Conservation (phyloP, 2,329 filamentous ascomycete genomes). For the Dichotomopilus funicola region DNA sequence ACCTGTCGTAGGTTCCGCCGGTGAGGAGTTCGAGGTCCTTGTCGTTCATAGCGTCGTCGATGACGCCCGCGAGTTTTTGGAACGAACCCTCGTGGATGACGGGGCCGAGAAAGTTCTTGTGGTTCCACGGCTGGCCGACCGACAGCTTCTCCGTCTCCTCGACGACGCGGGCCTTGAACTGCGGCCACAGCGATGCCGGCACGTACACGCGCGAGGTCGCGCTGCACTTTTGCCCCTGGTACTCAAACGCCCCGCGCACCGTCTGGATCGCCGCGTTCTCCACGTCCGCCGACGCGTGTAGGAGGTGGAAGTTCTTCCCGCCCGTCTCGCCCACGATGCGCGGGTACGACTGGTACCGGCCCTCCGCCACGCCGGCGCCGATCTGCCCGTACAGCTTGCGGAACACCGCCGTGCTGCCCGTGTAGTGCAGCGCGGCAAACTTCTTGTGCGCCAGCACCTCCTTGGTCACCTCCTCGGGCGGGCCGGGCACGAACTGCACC, state of each 20-base stretch:
- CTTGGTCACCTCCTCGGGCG: conserved; percentile 77
- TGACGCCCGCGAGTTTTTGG: conserved; percentile 37
- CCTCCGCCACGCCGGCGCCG: conserved; percentile 70
- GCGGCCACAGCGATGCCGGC: conserved; percentile 38
- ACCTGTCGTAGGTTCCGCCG: conserved; percentile 39
- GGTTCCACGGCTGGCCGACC: conserved; percentile 29
- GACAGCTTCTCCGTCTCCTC: conserved; percentile 31
- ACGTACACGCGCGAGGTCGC: conserved; percentile 50
- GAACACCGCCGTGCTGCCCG: conserved; percentile 88
- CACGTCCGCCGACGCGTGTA: conserved; percentile 42
- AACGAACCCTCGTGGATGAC: conserved; percentile 45
- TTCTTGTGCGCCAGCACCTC: conserved; percentile 68
- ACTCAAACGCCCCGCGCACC: conserved; percentile 44
- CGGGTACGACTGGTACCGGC: conserved; percentile 71
- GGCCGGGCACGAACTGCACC: conserved; percentile 88
- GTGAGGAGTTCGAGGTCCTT: conserved; percentile 35
- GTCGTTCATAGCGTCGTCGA: conserved; percentile 41
- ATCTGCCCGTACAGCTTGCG: conserved; percentile 82
- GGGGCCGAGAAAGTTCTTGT: conserved; percentile 39
- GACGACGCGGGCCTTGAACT: conserved; percentile 34
- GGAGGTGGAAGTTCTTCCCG: conserved; percentile 48
- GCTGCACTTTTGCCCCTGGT: conserved; percentile 47
- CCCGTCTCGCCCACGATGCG: conserved; percentile 45
- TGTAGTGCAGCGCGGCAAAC: conserved; percentile 91
- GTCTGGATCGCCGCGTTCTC: conserved; percentile 41